Evolutionary conservation across 306 rosid genomes (phyloP).

Genomic region (Clitoria ternatea): DNA sequence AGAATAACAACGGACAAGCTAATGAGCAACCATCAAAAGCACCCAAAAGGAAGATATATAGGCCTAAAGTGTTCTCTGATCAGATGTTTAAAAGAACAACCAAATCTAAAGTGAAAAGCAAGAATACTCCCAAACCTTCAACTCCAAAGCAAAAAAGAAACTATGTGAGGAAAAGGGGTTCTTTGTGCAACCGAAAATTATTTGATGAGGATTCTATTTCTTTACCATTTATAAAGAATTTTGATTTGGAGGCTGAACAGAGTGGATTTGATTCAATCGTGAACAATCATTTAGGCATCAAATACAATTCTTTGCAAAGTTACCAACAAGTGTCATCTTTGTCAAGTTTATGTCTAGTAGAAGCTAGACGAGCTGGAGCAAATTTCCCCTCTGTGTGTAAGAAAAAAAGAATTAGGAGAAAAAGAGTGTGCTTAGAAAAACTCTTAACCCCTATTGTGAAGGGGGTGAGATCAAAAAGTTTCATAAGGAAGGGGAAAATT

Average conservation of each 20-base stretch:
- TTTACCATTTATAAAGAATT: background rate
- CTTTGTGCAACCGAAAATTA: background rate
- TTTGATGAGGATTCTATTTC: background rate
- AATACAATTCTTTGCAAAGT: background rate
- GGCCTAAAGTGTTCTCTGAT: conserved; percentile 33
- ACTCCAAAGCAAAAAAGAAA: conserved; percentile 6
- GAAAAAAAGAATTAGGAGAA: background rate
- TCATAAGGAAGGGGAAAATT: background rate
- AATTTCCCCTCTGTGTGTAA: background rate
- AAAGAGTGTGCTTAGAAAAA: background rate
- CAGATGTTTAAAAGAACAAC: background rate
- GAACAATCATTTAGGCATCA: background rate
- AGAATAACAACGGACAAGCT: background rate
- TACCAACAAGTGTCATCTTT: background rate
- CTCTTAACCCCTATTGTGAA: background rate
- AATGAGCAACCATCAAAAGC: background rate
- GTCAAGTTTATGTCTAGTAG: background rate
- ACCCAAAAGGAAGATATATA: conserved; percentile 21
- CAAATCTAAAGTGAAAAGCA: background rate
- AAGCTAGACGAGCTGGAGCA: background rate
- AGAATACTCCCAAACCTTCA: conserved; percentile 21
- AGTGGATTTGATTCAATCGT: background rate
- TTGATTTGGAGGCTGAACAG: background rate
- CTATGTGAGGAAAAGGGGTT: background rate
- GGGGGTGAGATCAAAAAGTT: conserved; percentile 20